phyloP scores from a whole-genome alignment of 805 yeast species.

The Yarrowia divulgata region DNA sequence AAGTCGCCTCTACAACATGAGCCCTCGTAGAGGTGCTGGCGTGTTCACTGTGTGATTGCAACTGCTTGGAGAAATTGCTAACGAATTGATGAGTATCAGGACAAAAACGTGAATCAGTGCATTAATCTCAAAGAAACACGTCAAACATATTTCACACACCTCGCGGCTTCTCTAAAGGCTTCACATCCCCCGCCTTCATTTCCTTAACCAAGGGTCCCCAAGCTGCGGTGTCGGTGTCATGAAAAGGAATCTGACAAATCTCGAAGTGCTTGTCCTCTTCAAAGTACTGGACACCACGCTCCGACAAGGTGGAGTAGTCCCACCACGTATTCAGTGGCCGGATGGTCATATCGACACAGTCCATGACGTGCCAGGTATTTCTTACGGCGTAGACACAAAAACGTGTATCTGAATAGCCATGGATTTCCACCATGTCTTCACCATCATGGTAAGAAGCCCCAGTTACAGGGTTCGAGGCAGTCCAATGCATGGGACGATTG shows the following conservation, averaged over 20 bases:
- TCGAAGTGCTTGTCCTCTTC: constrained; percentile 7
- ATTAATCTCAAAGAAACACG: no score
- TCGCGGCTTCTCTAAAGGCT: background rate
- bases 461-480: constrained; percentile 4
- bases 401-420: background rate
- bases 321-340: constrained; percentile 4
- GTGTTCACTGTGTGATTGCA: background rate
- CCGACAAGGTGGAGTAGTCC: background rate
- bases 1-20: no score
- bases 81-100: no score
- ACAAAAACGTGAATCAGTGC: background rate
- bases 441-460: constrained; percentile 1
- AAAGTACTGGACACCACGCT: constrained; percentile 2
- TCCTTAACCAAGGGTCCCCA: background rate
- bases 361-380: constrained; percentile 13
- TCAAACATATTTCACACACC: no score
- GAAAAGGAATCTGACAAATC: background rate
- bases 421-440: constrained; percentile 10
- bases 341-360: background rate
- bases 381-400: constrained; percentile 3
- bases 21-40: no score
- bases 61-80: no score
- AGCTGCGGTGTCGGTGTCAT: background rate
- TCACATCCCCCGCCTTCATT: constrained; percentile 3
- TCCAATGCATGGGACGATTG: constrained; percentile 15